Base-by-base conservation (phyloP, 2,329 filamentous ascomycete species). In the Aureobasidium pullulans region DNA sequence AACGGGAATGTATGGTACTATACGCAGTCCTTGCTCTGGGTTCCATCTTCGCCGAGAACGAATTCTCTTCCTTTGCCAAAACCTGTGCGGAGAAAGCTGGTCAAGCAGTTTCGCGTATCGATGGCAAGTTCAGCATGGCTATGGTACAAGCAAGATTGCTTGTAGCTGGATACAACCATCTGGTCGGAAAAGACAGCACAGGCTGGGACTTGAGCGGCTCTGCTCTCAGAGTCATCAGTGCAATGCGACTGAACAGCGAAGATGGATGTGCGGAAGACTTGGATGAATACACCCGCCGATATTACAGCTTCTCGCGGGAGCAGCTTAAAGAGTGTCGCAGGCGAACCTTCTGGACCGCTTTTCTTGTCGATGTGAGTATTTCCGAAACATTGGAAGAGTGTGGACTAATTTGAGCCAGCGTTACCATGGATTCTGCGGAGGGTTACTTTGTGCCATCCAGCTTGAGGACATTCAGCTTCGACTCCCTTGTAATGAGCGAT, bases 291-390 rank as follows among this genome's bases (percentile, higher is more conserved):
- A 16, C 59, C 7, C 31, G 59, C 60, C 52, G 39, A 29, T 52
- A 48, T 11, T 72, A 69, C 50, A 64, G 59, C 2, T 59, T 72
- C 19, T 66, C 66, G 4, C 57, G 57, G 8, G 66, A 70, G 28
- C 71, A 73, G 32, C 81, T 85, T 64, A 79, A 81, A 28, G 88
- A 91, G 71, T 86, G 85, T 65, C 80, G 84, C 61, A 79, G 87
- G 63, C 79, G 88, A 59, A 89, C 86, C 0, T 86, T 89, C 66
- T 91, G 87, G 87, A 82, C 84, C 31, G 80, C 84, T 54, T 88
- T 86, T 64, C 74, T 89, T 65, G 79, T 88, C 70, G 88, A 90
- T 72, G 79, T 81, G 71, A 75, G 78, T 73, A 64, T 63, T 63
- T 62, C 61, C 63, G 31, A 36, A 7, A 15, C 42, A 15, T 40